Conservation (phyloP, 805 yeast genomes). For the Sugiyamaella americana region DNA sequence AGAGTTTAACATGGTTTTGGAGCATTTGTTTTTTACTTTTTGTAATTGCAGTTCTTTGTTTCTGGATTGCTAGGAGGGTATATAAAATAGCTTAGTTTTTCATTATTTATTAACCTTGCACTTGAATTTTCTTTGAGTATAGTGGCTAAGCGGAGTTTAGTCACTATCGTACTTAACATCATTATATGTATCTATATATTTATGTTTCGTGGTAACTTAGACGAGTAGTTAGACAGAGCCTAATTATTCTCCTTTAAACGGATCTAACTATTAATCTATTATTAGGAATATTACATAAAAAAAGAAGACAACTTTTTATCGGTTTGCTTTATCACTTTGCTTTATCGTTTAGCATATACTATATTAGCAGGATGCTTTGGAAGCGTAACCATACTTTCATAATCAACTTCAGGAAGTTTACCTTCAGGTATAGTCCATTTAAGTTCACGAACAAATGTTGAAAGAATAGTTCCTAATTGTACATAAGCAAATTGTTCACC, state of each 20-base stretch:
- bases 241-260: too few species aligned
- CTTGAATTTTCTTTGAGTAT: background rate
- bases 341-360: constrained; percentile 23
- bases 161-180: background rate
- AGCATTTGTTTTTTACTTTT: constrained; percentile 27
- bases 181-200: background rate
- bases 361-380: constrained; percentile 59
- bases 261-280: too few species aligned
- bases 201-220: background rate
- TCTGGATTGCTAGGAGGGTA: constrained; percentile 18
- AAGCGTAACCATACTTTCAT: constrained; percentile 86
- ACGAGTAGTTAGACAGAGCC: too few species aligned
- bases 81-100: constrained; percentile 2
- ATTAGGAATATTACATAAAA: too few species aligned
- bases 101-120: background rate
- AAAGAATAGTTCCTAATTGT: constrained; percentile 81
- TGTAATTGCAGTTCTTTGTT: constrained; percentile 28
- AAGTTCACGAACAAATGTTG: constrained; percentile 66
- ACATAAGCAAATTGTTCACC: constrained; percentile 97
- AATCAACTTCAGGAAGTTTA: constrained; percentile 51
- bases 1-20: constrained; percentile 63
- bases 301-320: too few species aligned
- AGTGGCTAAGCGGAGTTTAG: too few species aligned
- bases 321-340: too few species aligned
- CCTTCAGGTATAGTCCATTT: constrained; percentile 67